phyloP scores from a whole-genome alignment of 768 basidiomycete genomes.

The Russula virescens region DNA sequence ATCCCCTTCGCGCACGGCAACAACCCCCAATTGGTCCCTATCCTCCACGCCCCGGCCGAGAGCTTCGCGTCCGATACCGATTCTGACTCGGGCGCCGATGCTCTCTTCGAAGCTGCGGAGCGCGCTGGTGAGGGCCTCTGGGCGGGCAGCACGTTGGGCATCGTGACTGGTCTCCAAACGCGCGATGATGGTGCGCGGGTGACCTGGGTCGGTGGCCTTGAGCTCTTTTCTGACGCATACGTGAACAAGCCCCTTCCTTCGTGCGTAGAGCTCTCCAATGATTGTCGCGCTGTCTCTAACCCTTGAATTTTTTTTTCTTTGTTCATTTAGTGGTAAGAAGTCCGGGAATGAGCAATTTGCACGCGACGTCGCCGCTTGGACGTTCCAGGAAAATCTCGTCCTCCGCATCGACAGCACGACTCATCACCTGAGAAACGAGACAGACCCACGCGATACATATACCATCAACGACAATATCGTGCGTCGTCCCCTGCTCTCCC shows the following conservation, averaged over 20 bases:
- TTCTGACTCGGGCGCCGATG: constrained; percentile 50
- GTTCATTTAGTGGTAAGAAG: constrained; percentile 42
- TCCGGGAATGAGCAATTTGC: constrained; percentile 75
- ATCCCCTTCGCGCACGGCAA: constrained; percentile 56
- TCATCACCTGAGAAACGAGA: constrained; percentile 66
- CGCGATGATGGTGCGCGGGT: constrained; percentile 68
- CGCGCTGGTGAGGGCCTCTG: constrained; percentile 75
- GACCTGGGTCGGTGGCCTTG: constrained; percentile 76
- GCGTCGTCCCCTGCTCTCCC: constrained; percentile 27
- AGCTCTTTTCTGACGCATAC: constrained; percentile 73
- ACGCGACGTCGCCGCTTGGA: constrained; percentile 77
- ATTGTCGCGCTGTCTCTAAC: constrained; percentile 6
- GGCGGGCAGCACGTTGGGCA: constrained; percentile 69
- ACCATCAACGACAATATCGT: constrained; percentile 85
- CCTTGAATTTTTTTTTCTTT: background rate
- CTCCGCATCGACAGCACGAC: constrained; percentile 69
- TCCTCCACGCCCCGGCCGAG: constrained; percentile 70
- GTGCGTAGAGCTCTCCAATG: constrained; percentile 36
- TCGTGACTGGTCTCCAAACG: constrained; percentile 90
- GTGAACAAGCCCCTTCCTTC: constrained; percentile 54
- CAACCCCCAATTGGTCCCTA: constrained; percentile 77
- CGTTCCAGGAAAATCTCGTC: constrained; percentile 81
- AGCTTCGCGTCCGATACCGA: constrained; percentile 71
- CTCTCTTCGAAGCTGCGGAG: constrained; percentile 63
- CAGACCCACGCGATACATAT: constrained; percentile 63